Base-by-base conservation (phyloP, 371 early-diverging fungal genomes). In the Rhizopus arrhizus region DNA sequence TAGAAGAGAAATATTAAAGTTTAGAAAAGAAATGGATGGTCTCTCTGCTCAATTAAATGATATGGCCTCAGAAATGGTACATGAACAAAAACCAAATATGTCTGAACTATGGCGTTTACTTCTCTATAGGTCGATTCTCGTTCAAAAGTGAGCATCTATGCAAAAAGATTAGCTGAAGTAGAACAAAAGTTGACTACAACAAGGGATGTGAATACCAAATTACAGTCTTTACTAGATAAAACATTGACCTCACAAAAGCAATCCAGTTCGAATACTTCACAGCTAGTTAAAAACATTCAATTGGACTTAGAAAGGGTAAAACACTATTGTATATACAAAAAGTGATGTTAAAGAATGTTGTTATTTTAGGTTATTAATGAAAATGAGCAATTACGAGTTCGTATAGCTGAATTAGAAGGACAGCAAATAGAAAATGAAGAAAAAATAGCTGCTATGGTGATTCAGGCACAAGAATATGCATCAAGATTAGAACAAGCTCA, bases 61-160 rank as follows among this genome's bases (percentile, higher is more conserved):
- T 53, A 87, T 87, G 78, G 83, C 85, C 0, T 66, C 81, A 13
- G 88, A 87, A 64, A 84, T 87, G 84, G 71, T 84, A 71, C n/a
- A 31, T 32, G 31, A n/a, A 52, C 11, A 55, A 7, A 53, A 7
- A 38, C 7, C 4, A 10, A 46, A 36, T 22, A 11, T 52, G 42
- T 8, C 16, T 59, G 6, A 11, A 45, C n/a, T 9, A 10, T 51
- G 36, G 2, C 33, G 11, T 51, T 49, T 11, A 50, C 48, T 53
- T 16, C 31, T 42, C 22, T 5, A 15, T 65, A 78, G 78, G 70
- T 75, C 1, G 77, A 76, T 53, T 85, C 88, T 36, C 79, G 83
- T 43, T 71, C 71, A 31, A 80, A 83, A 66, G 88, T 85, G 12
- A 80, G 77, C 52, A 64, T 84, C 31, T 87, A 87, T 63, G 82